A percentile compares a stretch with the other conserved stretches of the same genome.
Evolutionary conservation across 176 grass and related monocot genomes (phyloP).

Genomic region (Leersia perrieri): DNA sequence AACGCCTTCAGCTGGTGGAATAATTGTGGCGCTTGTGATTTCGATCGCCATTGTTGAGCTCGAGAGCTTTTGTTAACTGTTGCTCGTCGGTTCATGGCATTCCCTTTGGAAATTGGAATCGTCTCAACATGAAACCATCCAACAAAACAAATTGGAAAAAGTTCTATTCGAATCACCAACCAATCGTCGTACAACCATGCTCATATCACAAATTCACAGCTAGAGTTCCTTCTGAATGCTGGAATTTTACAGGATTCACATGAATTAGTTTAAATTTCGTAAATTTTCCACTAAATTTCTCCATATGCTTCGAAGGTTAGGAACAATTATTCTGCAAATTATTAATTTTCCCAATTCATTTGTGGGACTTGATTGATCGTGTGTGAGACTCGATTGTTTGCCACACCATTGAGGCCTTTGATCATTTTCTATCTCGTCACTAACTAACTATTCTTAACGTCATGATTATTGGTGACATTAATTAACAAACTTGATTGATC

Average conservation of each 20-base stretch:
- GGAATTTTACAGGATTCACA: too few relatives aligned
- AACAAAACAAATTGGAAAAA: neutral
- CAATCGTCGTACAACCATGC: neutral
- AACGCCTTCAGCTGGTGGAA: neutral
- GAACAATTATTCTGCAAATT: too few relatives aligned
- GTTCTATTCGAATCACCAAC: neutral
- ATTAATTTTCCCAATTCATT: neutral
- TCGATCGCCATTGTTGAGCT: neutral
- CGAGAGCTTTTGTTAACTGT: neutral
- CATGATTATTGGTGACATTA: too few relatives aligned
- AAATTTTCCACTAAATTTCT: too few relatives aligned
- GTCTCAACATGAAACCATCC: neutral
- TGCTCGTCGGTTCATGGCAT: neutral
- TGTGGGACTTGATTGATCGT: neutral
- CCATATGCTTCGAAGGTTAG: too few relatives aligned
- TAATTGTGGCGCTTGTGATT: neutral
- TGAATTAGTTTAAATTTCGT: too few relatives aligned
- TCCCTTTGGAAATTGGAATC: neutral
- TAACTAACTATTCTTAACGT: neutral
- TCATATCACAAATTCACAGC: too few relatives aligned
- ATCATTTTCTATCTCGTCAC: neutral
- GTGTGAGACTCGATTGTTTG: neutral
- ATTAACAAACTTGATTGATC: too few relatives aligned
- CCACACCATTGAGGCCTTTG: neutral
- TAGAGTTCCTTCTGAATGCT: too few relatives aligned